These are phyloP conservation scores for Fusarium globosum DNA, from an alignment of 2,329 filamentous ascomycete genomes.

Conservation along the genomic window DNA sequence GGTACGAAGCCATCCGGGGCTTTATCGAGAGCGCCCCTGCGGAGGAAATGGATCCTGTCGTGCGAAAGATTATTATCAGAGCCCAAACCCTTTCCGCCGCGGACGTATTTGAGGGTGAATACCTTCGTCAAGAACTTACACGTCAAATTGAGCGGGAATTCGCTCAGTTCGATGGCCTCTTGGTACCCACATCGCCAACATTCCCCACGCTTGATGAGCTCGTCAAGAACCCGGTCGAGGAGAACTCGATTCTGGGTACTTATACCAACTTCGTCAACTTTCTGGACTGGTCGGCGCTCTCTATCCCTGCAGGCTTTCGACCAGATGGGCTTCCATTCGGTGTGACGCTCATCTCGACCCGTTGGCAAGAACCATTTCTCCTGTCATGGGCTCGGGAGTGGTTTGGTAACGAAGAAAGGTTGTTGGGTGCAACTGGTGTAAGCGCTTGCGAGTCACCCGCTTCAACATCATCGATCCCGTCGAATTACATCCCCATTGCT, in stretches of 20 bases:
- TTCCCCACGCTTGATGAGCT: constrained; percentile 64
- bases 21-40: constrained; percentile 53
- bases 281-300: constrained; percentile 65
- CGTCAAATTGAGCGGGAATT: constrained; percentile 55
- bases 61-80: constrained; percentile 52
- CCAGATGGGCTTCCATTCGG: constrained; percentile 52
- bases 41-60: constrained; percentile 51
- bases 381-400: constrained; percentile 45
- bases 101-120: constrained; percentile 57
- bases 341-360: constrained; percentile 51
- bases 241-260: constrained; percentile 64
- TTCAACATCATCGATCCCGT: background rate
- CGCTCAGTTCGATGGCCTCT: constrained; percentile 57
- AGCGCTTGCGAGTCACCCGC: constrained; percentile 1
- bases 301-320: constrained; percentile 62
- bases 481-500: constrained; percentile 40
- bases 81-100: constrained; percentile 56
- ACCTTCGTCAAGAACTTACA: constrained; percentile 53
- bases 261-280: constrained; percentile 73
- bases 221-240: constrained; percentile 60
- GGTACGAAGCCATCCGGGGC: constrained; percentile 62
- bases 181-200: constrained; percentile 68
- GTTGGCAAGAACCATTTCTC: constrained; percentile 51
- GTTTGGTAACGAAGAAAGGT: constrained; percentile 36
- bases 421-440: constrained; percentile 46